phyloP scores from a whole-genome alignment of 768 basidiomycete species.

The Naganishia vaughanmartiniae region DNA sequence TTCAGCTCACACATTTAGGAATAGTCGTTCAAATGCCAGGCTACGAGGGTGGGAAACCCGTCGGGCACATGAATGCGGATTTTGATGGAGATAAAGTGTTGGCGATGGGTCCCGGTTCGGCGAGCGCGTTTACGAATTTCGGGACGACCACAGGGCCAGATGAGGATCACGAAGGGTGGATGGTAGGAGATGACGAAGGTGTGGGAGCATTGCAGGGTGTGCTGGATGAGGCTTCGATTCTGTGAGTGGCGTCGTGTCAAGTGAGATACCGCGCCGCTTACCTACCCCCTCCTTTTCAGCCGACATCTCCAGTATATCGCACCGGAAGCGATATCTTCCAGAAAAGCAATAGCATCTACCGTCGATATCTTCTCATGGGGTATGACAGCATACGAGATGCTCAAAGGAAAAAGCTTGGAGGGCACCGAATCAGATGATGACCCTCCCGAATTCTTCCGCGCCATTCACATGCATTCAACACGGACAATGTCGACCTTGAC shows the following conservation, averaged over 20 bases:
- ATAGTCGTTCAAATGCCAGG: slow-evolving; percentile 20
- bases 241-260: neutral
- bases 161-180: slow-evolving; percentile 2
- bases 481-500: slow-evolving; percentile 28
- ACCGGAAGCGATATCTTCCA: slow-evolving; percentile 34
- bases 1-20: slow-evolving; percentile 19
- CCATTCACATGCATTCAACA: slow-evolving; percentile 41
- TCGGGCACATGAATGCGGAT: slow-evolving; percentile 17
- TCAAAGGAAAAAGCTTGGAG: slow-evolving; percentile 36
- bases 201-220: neutral
- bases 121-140: slow-evolving; percentile 2
- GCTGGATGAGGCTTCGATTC: neutral
- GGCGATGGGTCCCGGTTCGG: slow-evolving; percentile 5
- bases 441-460: slow-evolving; percentile 36
- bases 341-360: slow-evolving; percentile 1
- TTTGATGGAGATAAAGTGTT: slow-evolving; percentile 17
- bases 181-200: slow-evolving; percentile 4
- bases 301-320: slow-evolving; percentile 38
- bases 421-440: slow-evolving; percentile 17
- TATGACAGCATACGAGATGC: slow-evolving; percentile 40
- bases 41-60: slow-evolving; percentile 8
- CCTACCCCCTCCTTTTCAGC: neutral
- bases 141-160: neutral
- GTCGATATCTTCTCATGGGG: slow-evolving; percentile 45
- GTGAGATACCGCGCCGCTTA: neutral